Base-by-base conservation (phyloP, 495 filamentous ascomycete genomes). In the Hypoxylon trugodes region DNA sequence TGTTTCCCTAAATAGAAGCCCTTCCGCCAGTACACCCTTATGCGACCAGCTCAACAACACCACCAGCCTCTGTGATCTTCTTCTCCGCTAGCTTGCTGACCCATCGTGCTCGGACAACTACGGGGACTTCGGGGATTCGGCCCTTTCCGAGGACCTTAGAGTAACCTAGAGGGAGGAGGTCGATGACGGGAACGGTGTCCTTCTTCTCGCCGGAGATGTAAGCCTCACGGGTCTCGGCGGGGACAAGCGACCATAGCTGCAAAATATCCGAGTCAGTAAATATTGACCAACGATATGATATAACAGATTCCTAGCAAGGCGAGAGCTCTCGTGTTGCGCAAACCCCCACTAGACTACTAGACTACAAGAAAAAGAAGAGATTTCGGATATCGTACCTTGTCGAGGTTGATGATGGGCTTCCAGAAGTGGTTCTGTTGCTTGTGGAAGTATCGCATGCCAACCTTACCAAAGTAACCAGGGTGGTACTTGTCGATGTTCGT, bases 391-490 rank as follows among this genome's bases (percentile, higher is more conserved):
- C 76, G 59, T 81, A 93, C 89, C 88, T 94, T 96, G 77, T 96
- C 91, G 70, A 96, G 79, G 80, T 96, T 96, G 87, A 96, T 86
- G 48, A 87, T 84, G 64, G 91, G 91, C 81, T 92, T 95, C 93
- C 93, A 97, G 86, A 90, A 91, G 67, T 92, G 88, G 82, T 91
- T 91, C 69, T 86, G 82, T 74, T 87, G 85, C 82, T 91, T 91
- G 84, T 96, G 92, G 89, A 96, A 90, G 84, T 95, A 92, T 66
- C 93, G 82, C 93, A 96, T 97, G 84, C 92, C 92, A 61, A 96
- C 92, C 84, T 96, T 97, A 80, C 93, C 93, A 81, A 96, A 97
- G 89, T 96, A 96, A 89, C 70, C 70, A 33, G 70, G 70, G 25
- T 74, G 74, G 69, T 73, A 73, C 26, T 95, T 95, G 81, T 96